Evolutionary conservation across 495 filamentous ascomycete species (phyloP).

Genomic region (Daldinia bambusicola): DNA sequence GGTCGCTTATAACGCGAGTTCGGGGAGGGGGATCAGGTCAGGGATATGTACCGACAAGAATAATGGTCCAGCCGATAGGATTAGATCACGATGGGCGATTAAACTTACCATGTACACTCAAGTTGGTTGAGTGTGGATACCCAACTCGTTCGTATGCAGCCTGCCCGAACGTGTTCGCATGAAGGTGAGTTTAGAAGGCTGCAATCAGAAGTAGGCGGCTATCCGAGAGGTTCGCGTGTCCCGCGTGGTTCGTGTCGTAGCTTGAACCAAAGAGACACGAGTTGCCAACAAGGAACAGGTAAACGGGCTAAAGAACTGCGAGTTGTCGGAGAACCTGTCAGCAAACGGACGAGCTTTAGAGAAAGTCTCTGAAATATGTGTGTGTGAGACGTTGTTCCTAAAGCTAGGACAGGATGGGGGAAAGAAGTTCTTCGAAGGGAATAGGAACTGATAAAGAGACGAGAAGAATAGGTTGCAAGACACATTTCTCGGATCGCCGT

Average conservation of each 20-base stretch:
- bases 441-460: conserved; percentile 44
- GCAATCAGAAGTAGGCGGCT: conserved; percentile 55
- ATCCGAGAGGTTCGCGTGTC: conserved; percentile 51
- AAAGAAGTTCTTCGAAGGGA: conserved; percentile 47
- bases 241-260: conserved; percentile 45
- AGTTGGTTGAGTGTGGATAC: conserved; percentile 46
- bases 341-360: conserved; percentile 41
- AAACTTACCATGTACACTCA: conserved; percentile 35
- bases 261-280: conserved; percentile 42
- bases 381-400: conserved; percentile 51
- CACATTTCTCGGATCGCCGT: conserved; percentile 46
- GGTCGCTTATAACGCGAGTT: conserved; percentile 4
- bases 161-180: conserved; percentile 64
- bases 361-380: conserved; percentile 38
- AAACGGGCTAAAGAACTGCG: conserved; percentile 43
- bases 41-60: conserved; percentile 7
- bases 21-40: not conserved
- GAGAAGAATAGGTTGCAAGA: conserved; percentile 45
- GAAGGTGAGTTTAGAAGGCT: conserved; percentile 50
- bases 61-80: conserved; percentile 20
- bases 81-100: conserved; percentile 32
- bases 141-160: conserved; percentile 57
- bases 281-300: conserved; percentile 39
- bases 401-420: conserved; percentile 46
- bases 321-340: conserved; percentile 44